A percentile compares a stretch with the other conserved stretches of the same genome.
Conservation (phyloP, 2,329 filamentous ascomycete species). For the Coniosporium tulheliwenetii region DNA sequence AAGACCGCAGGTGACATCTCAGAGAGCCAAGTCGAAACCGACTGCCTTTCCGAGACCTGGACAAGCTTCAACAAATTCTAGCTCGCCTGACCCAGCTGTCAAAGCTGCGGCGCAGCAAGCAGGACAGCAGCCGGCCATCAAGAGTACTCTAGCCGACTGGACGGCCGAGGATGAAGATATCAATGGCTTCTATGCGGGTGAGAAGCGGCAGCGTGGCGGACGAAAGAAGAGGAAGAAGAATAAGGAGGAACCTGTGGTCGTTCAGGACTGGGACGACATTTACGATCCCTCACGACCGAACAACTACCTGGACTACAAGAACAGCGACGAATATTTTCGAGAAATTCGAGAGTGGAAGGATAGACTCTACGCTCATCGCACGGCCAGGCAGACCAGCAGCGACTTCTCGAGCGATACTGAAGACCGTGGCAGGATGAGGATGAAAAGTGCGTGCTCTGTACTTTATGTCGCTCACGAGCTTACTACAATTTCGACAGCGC, state of each 20-base stretch:
- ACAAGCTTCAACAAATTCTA: constrained; percentile 10
- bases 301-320: constrained; percentile 68
- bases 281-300: constrained; percentile 77
- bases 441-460: constrained; percentile 31
- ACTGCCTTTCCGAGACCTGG: constrained; percentile 34
- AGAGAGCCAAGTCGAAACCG: constrained; percentile 49
- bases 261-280: constrained; percentile 74
- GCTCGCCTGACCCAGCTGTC: constrained; percentile 6
- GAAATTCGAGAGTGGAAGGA: constrained; percentile 75
- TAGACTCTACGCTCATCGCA: constrained; percentile 56
- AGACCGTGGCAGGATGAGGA: constrained; percentile 24
- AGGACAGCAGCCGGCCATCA: constrained; percentile 33
- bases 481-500: constrained; percentile 17
- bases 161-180: constrained; percentile 68
- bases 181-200: constrained; percentile 45
- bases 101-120: constrained; percentile 12
- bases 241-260: constrained; percentile 40
- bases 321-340: constrained; percentile 67
- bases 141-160: constrained; percentile 69
- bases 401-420: constrained; percentile 35
- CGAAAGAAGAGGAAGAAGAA: constrained; percentile 67
- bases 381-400: constrained; percentile 27
- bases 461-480: too few relatives aligned
- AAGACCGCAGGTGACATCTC: constrained; percentile 48
- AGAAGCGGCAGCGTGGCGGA: constrained; percentile 61